Evolutionary conservation across 768 basidiomycete genomes (phyloP).

Genomic region (Termitomyces sp.): DNA sequence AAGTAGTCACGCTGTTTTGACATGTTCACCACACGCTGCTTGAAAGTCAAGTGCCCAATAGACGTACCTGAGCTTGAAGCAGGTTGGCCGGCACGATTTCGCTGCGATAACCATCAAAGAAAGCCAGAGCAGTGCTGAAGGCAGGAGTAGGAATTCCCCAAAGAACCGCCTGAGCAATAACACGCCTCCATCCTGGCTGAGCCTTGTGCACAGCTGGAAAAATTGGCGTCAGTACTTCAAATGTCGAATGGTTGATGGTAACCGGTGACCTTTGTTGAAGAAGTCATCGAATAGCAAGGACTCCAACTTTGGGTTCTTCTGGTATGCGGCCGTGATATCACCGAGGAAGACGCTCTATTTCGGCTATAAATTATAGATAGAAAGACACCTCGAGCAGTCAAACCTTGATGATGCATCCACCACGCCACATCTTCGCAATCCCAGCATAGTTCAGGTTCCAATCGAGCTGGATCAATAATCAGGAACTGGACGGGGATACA

Average conservation of each 20-base stretch:
- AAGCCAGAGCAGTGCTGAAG: constrained; percentile 96
- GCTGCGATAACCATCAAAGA: constrained; percentile 98
- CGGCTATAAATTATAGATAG: neutral
- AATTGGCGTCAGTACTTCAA: constrained; percentile 1
- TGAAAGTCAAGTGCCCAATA: neutral
- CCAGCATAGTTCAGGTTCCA: constrained; percentile 98
- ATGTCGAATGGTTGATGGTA: neutral
- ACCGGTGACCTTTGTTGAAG: constrained; percentile 79
- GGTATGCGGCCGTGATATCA: constrained; percentile 88
- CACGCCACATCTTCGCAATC: constrained; percentile 99
- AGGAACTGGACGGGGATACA: neutral
- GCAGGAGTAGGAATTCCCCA: constrained; percentile 98
- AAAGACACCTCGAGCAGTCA: neutral
- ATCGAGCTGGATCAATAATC: constrained; percentile 35
- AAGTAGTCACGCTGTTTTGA: constrained; percentile 86
- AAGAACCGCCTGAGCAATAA: constrained; percentile 91
- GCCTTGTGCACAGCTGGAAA: constrained; percentile 79
- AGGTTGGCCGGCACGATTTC: constrained; percentile 93
- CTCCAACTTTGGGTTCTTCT: constrained; percentile 79
- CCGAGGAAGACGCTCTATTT: constrained; percentile 83
- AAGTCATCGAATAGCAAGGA: constrained; percentile 94
- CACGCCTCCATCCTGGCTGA: constrained; percentile 97
- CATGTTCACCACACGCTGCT: neutral
- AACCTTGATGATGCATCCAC: constrained; percentile 98
- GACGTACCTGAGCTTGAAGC: constrained; percentile 80